These are phyloP conservation scores for Articulospora tetracladia DNA, from an alignment of 495 filamentous ascomycete species.

Conservation along the genomic window DNA sequence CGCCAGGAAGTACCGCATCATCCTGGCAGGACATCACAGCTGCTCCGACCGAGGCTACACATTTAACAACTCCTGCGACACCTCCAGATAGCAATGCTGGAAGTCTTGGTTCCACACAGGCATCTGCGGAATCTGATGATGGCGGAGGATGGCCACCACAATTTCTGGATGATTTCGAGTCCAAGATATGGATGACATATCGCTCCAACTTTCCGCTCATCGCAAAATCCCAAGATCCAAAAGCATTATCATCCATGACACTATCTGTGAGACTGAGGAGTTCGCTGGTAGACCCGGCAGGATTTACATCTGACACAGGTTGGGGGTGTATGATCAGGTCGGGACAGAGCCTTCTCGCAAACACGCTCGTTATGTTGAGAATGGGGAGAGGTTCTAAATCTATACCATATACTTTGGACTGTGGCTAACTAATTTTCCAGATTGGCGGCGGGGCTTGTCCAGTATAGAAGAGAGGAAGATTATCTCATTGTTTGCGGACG, in stretches of 20 bases:
- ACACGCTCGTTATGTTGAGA: slow-evolving; percentile 65
- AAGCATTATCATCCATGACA: slow-evolving; percentile 70
- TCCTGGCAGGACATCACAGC: slow-evolving; percentile 6
- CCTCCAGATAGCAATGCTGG: slow-evolving; percentile 38
- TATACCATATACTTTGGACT: background rate
- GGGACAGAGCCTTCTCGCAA: slow-evolving; percentile 89
- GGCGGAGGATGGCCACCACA: slow-evolving; percentile 76
- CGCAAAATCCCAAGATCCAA: slow-evolving; percentile 67
- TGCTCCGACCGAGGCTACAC: background rate
- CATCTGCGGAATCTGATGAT: slow-evolving; percentile 38
- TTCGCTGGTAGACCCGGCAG: slow-evolving; percentile 72
- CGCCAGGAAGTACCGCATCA: background rate
- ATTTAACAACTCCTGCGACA: slow-evolving; percentile 27
- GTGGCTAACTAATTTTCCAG: slow-evolving; percentile 40
- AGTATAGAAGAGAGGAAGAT: slow-evolving; percentile 63
- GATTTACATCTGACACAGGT: slow-evolving; percentile 90
- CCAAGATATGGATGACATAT: slow-evolving; percentile 95
- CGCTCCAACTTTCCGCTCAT: slow-evolving; percentile 84
- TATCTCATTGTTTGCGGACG: slow-evolving; percentile 85
- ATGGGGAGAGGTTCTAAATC: slow-evolving; percentile 56
- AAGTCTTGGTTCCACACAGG: slow-evolving; percentile 45
- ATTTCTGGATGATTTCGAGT: slow-evolving; percentile 92
- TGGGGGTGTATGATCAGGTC: slow-evolving; percentile 99
- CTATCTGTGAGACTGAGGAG: slow-evolving; percentile 79
- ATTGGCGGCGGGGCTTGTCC: slow-evolving; percentile 68